Evolutionary conservation across 1,139 yeast species (phyloP), one percentile per base, ranked within the genome.

Genomic region (Zygosaccharomyces pseudobailii): DNA sequence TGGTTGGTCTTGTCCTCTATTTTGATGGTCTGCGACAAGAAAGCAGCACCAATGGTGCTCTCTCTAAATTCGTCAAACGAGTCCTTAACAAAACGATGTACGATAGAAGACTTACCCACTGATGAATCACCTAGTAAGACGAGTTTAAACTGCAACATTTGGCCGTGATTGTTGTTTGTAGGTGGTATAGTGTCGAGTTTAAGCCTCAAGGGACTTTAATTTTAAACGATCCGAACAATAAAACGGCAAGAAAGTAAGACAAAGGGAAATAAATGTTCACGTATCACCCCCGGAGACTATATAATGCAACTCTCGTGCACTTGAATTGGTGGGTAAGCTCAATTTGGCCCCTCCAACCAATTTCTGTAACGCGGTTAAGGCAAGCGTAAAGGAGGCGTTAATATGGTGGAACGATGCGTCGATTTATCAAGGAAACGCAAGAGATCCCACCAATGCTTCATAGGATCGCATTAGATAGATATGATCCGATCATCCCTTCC

Each of bases 21-120:
- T 47, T 74, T 82, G 46, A 92, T 82, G 5, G 95, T 83, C 65
- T 92, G 97, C 13, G 98, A 90, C 50, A 92, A 73, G 66, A 92
- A 92, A 3, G 98, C 98, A 3, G 98, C 98, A 13, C 97, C 97
- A 52, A 92, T 92, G 6, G 97, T 92, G 22, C 96, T 87, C 68
- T 92, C 97, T 58, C 97, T 78, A 70, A 86, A 79, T 62, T 89
- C 96, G 61, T 90, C 96, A 66, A 92, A 94, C 27, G 95, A 87
- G 65, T 90, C 94, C 64, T 90, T 87, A 21, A 92, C 97, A 65
- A 92, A 94, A 57, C 98, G 75, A 60, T 89, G 86, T 23, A 92
- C 98, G 24, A 92, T 81, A 3, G 97, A 89, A 5, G 79, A 78
- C 66, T 92, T 92, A 46, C 98, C 98, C 36, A 92, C 98, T 1